These are phyloP conservation scores for Catunica adiposa DNA, from an alignment of 2,329 filamentous ascomycete genomes.

Conservation along the genomic window DNA sequence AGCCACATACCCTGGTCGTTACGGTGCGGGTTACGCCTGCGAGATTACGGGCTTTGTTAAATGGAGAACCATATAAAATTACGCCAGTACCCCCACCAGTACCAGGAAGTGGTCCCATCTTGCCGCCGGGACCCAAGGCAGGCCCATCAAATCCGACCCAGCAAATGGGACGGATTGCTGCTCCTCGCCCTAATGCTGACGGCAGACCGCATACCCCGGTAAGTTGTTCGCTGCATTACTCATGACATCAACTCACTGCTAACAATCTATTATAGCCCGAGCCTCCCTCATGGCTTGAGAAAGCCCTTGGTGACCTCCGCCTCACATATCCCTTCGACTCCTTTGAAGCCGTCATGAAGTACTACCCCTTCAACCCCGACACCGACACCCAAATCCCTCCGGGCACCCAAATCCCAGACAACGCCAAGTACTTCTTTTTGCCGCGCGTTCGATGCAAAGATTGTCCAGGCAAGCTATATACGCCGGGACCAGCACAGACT, in stretches of 20 bases:
- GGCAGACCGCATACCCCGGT: slow-evolving; percentile 42
- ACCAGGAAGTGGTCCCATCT: background rate
- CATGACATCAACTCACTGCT: background rate
- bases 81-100: slow-evolving; percentile 16
- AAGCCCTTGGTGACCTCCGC: slow-evolving; percentile 53
- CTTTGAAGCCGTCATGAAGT: slow-evolving; percentile 86
- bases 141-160: slow-evolving; percentile 25
- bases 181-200: slow-evolving; percentile 42
- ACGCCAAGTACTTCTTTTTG: slow-evolving; percentile 65
- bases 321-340: slow-evolving; percentile 61
- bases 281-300: slow-evolving; percentile 69
- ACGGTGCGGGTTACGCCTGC: slow-evolving; percentile 58
- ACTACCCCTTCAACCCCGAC: slow-evolving; percentile 59
- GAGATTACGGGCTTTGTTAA: slow-evolving; percentile 50
- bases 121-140: slow-evolving; percentile 1
- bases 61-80: slow-evolving; percentile 25
- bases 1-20: slow-evolving; percentile 52
- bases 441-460: slow-evolving; percentile 84
- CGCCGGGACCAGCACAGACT: slow-evolving; percentile 67
- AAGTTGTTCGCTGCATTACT: slow-evolving; percentile 24
- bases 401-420: slow-evolving; percentile 38
- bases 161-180: slow-evolving; percentile 52
- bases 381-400: slow-evolving; percentile 47
- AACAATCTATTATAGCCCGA: slow-evolving; percentile 44
- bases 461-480: slow-evolving; percentile 88